A percentile compares a stretch with the other conserved stretches of the same genome.
These are phyloP conservation scores for Citrus maxima DNA, from an alignment of 345 rosid species.

Conservation along the genomic window DNA sequence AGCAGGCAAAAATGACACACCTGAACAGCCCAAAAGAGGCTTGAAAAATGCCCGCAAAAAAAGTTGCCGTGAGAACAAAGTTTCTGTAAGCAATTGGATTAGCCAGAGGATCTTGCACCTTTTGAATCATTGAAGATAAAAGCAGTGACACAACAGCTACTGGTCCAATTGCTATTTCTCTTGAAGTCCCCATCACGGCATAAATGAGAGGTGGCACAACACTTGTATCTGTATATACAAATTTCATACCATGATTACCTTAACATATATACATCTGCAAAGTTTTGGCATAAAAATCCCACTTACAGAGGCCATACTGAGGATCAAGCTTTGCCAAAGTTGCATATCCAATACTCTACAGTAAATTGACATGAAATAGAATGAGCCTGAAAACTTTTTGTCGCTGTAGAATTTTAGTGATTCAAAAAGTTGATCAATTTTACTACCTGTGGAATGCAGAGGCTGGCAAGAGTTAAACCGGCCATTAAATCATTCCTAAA, in stretches of 20 bases:
- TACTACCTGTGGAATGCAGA: slow-evolving; percentile 90
- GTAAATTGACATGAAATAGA: not conserved
- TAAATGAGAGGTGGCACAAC: slow-evolving; percentile 86
- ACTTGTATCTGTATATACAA: slow-evolving; percentile 55
- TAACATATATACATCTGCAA: not conserved
- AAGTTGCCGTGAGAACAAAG: slow-evolving; percentile 69
- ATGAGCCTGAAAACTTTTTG: not conserved
- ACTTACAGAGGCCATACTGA: slow-evolving; percentile 89
- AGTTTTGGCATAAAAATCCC: not conserved
- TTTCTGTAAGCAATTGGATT: slow-evolving; percentile 62
- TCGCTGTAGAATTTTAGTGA: not conserved
- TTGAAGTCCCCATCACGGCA: slow-evolving; percentile 90
- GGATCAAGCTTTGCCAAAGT: slow-evolving; percentile 93
- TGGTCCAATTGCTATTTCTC: slow-evolving; percentile 89
- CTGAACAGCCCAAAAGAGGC: slow-evolving; percentile 76
- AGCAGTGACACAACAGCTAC: slow-evolving; percentile 92
- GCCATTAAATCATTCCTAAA: slow-evolving; percentile 82
- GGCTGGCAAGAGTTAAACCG: slow-evolving; percentile 93
- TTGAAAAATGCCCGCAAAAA: slow-evolving; percentile 83
- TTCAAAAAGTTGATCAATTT: no score
- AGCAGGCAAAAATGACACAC: slow-evolving; percentile 13
- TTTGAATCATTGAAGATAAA: slow-evolving; percentile 66
- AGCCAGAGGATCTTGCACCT: slow-evolving; percentile 57
- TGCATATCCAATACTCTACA: slow-evolving; percentile 92
- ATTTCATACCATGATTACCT: not conserved